A percentile compares a stretch with the other conserved stretches of the same genome.
Conservation (phyloP, 2,329 filamentous ascomycete species). For the Calonectria pseudoturangicola region DNA sequence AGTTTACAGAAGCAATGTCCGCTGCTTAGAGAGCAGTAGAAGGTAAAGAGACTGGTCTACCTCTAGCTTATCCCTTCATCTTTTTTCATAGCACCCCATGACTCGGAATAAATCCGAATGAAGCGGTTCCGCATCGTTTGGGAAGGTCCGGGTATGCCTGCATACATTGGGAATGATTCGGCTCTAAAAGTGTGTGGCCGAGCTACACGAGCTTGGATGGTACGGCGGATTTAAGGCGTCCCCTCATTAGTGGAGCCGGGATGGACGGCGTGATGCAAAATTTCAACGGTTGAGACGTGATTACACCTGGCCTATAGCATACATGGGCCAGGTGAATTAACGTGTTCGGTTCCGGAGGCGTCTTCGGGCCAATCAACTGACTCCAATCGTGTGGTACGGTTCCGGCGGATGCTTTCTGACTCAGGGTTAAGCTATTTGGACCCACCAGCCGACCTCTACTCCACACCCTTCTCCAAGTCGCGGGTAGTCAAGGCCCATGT, state of each 20-base stretch:
- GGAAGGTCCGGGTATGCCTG: neutral
- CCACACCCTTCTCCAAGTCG: neutral
- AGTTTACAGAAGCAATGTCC: too few relatives aligned
- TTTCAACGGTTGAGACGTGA: neutral
- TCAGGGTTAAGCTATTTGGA: neutral
- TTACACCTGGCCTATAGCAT: neutral
- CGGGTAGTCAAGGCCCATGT: neutral
- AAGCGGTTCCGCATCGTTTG: neutral
- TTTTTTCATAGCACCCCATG: neutral
- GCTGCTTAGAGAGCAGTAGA: too few relatives aligned
- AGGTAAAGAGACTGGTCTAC: too few relatives aligned
- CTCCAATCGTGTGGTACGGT: neutral
- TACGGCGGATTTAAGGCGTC: too few relatives aligned
- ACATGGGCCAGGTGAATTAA: neutral
- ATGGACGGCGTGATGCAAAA: neutral
- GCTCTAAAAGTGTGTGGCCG: neutral
- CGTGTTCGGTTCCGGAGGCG: neutral
- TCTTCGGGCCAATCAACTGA: neutral
- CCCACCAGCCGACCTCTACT: neutral
- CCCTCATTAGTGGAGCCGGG: too few relatives aligned
- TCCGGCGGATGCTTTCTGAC: slow-evolving; percentile 20
- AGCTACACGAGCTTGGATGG: neutral
- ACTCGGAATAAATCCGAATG: neutral
- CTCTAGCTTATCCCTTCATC: neutral
- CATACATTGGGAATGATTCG: neutral